Evolutionary conservation across 257 asterid genomes (phyloP), one percentile per base, ranked within the genome.

Genomic region (Scutellaria galericulata): DNA sequence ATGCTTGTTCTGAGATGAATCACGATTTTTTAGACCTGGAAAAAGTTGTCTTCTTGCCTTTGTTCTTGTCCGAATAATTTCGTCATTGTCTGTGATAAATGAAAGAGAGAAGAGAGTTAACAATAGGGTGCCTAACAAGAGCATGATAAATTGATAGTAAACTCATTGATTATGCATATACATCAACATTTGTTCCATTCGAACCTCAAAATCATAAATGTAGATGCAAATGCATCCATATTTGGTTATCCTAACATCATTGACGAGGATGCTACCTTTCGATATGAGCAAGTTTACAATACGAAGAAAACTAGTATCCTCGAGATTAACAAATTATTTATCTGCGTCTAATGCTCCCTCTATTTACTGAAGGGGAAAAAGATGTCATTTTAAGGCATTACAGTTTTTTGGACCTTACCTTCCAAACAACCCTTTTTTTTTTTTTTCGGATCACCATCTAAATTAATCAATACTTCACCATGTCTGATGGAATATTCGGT

Each of bases 71-170:
- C 86, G 83, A 39, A 90, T 79, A 71, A 83, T 79, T 27, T 63
- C 84, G 31, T 93, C 98, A 66, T 93, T 90, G 44, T 80, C 98
- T 89, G 87, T 59, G 79, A 41, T 24, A 9, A 24, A 57, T 14
- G 70, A 74, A n/a, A 55, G 47, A 10, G 40, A 63, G 35, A 39
- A 9, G 46, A 40, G 20, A 40, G 47, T 24, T 3, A 27, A 9
- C 7, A 3, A 42, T 27, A 59, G 15, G 37, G 37, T 31, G 37
- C n/a, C 45, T 10, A 7, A 56, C 55, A 5, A 27, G 50, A 24
- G 58, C 40, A 57, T 7, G 46, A 11, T 31, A 31, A 1, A 44
- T 44, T 2, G 9, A 52, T 52, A 52, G 24, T 52, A 52, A 52
- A 51, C 27, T 14, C 24, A 5, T n/a, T 51, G 57, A 5, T 6